These are phyloP conservation scores for Aspergillus sp. DNA, from an alignment of 2,329 filamentous ascomycete species.

Conservation along the genomic window DNA sequence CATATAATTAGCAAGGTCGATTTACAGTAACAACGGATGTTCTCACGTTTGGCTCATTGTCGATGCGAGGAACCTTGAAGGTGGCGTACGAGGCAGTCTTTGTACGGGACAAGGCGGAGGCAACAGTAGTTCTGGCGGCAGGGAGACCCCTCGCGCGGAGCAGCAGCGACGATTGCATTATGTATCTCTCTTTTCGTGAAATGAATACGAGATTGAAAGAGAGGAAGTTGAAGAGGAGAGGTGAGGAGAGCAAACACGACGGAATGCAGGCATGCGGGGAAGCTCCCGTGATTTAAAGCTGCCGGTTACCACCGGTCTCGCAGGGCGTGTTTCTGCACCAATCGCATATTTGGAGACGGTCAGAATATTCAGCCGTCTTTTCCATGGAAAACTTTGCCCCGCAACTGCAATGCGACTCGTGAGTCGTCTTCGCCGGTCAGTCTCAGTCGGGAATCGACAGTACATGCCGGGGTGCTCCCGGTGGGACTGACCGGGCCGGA, in stretches of 20 bases:
- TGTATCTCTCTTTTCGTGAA: constrained; percentile 7
- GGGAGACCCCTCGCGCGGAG: constrained; percentile 28
- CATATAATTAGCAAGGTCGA: not conserved
- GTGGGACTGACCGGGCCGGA: constrained; percentile 13
- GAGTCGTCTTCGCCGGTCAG: not conserved
- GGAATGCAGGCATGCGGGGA: constrained; percentile 26
- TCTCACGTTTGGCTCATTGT: constrained; percentile 94
- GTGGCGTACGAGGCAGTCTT: constrained; percentile 64
- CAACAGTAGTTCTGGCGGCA: constrained; percentile 19
- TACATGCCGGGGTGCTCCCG: not conserved
- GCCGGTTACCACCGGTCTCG: constrained; percentile 8
- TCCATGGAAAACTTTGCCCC: not conserved
- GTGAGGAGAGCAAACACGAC: constrained; percentile 12
- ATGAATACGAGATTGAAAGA: not conserved
- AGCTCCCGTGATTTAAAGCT: constrained; percentile 17
- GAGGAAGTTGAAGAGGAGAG: not conserved
- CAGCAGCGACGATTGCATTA: constrained; percentile 31
- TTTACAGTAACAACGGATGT: not conserved
- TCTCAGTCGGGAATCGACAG: not conserved
- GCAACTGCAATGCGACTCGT: not conserved
- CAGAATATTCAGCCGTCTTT: not conserved
- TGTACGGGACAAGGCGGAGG: constrained; percentile 20
- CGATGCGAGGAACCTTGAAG: constrained; percentile 83
- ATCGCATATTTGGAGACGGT: not conserved
- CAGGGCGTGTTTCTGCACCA: not conserved